phyloP scores from a whole-genome alignment of 2,329 filamentous ascomycete genomes.

The Coleophoma cylindrospora region DNA sequence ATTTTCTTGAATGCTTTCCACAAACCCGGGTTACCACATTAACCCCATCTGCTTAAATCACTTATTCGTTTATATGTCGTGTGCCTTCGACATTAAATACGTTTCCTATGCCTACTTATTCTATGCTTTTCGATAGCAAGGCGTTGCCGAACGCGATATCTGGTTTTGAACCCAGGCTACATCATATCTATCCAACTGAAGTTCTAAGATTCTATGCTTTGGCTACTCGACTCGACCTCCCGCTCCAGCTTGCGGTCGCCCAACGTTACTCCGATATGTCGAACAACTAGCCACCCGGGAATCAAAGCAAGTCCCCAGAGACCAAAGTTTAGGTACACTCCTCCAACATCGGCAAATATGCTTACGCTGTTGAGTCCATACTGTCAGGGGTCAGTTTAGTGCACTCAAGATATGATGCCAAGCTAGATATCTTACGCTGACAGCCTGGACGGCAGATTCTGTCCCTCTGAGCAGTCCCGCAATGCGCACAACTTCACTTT shows the following conservation, averaged over 20 bases:
- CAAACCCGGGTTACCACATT: too few relatives aligned
- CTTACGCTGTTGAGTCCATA: constrained; percentile 61
- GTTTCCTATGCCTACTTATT: too few relatives aligned
- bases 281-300: constrained; percentile 63
- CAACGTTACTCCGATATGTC: constrained; percentile 19
- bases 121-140: too few relatives aligned
- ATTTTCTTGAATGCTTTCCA: too few relatives aligned
- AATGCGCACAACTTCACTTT: constrained; percentile 63
- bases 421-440: constrained; percentile 42
- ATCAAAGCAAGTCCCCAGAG: constrained; percentile 60
- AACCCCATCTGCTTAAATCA: too few relatives aligned
- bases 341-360: constrained; percentile 60
- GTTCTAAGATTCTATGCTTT: too few relatives aligned
- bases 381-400: constrained; percentile 15
- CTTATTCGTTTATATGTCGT: too few relatives aligned
- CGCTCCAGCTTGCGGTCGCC: constrained; percentile 19
- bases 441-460: constrained; percentile 67
- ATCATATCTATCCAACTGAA: too few relatives aligned
- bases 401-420: background rate
- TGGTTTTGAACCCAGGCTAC: too few relatives aligned
- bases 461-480: constrained; percentile 64
- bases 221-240: constrained; percentile 5
- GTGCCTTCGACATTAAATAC: too few relatives aligned
- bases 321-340: constrained; percentile 65
- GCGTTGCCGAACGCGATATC: too few relatives aligned